Evolutionary conservation across 495 filamentous ascomycete genomes (phyloP), one percentile per base, ranked within the genome.

Genomic region (Hypomontagnella monticulosa): DNA sequence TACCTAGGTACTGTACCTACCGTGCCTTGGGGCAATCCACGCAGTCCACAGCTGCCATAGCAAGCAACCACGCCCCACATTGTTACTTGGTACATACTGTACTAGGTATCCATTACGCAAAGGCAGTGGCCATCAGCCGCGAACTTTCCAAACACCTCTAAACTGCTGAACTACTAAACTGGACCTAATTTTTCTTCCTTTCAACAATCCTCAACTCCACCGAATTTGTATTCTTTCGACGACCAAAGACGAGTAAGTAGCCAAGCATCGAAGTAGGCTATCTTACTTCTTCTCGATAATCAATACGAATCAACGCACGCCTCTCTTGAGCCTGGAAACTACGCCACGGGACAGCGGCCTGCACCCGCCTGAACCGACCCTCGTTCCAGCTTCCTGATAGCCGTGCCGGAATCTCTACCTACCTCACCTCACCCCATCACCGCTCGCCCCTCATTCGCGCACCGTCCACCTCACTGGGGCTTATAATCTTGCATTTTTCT

Each of bases 361-460:
- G 71, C 71, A 74, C 71, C 71, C 71, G 71, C 61, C 54, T 74
- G 63, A 30, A 66, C 66, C 63, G 61, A 70, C 50, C 23, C 54
- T 62, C 48, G 59, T 57, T 48, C 49, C 50, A 64, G 53, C 44
- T 59, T 67, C 57, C 42, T 44, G 56, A 57, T 49, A 63, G 48
- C 57, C 46, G 58, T 60, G 18, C 41, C 36, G 52, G 49, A 62
- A 58, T 57, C 48, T 58, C 68, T 64, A 65, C 52, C 61, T 51
- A 44, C 56, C 60, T 62, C 60, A 64, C 66, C 59, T 63, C 66
- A 63, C 57, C 23, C 50, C 43, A 57, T 62, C 56, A 48, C 55
- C 60, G 43, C 32, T 56, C 10, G 54, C 66, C 68, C 71, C 61
- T 64, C 65, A 55, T 32, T 34, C 41, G 36, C 42, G 16, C 44